Conservation (phyloP, 2,329 filamentous ascomycete species). For the Pseudogymnoascus sp. region DNA sequence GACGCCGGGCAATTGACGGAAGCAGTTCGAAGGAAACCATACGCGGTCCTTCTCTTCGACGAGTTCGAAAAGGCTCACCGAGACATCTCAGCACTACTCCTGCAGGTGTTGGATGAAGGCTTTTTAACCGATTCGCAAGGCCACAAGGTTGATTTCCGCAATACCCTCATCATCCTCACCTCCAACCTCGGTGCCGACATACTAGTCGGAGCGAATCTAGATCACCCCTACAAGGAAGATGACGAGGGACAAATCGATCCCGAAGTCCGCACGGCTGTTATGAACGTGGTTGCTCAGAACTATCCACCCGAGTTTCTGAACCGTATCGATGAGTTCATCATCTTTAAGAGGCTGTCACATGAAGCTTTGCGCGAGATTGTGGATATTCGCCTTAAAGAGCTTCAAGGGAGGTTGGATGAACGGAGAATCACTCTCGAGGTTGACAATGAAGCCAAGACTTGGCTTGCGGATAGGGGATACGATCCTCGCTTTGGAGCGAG, state of each 20-base stretch:
- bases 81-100: conserved; percentile 82
- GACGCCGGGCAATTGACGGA: conserved; percentile 95
- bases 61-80: conserved; percentile 97
- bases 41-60: conserved; percentile 89
- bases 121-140: conserved; percentile 93
- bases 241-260: conserved; percentile 61
- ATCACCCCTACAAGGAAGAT: conserved; percentile 54
- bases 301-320: conserved; percentile 95
- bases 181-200: conserved; percentile 92
- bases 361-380: conserved; percentile 82
- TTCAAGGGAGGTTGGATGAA: conserved; percentile 76
- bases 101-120: conserved; percentile 93
- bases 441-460: conserved; percentile 62
- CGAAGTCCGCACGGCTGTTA: conserved; percentile 67
- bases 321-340: conserved; percentile 90
- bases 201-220: conserved; percentile 64
- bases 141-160: conserved; percentile 92
- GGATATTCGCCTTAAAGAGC: conserved; percentile 78
- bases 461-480: conserved; percentile 84
- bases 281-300: conserved; percentile 69
- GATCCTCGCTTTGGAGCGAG: conserved; percentile 86
- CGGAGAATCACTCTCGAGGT: conserved; percentile 71
- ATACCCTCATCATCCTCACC: conserved; percentile 92
- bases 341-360: conserved; percentile 80
- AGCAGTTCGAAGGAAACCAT: conserved; percentile 87